Evolutionary conservation across 2,329 filamentous ascomycete species (phyloP), one percentile per base, ranked within the genome.

Genomic region (Aspergillus udagawae): DNA sequence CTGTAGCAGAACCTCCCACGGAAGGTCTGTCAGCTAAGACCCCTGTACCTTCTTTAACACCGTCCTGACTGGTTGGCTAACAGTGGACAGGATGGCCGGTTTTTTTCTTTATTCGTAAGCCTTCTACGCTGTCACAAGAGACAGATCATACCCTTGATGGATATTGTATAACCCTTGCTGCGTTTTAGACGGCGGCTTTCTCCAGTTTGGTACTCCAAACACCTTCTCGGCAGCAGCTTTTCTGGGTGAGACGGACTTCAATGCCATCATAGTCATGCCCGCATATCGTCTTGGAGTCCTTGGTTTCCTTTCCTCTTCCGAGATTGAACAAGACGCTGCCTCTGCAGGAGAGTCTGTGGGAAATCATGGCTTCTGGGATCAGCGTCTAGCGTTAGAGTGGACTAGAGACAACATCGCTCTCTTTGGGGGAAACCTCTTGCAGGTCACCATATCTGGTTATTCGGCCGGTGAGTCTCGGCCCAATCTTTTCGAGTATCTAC

Each of bases 331-430:
- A 2, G 79, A 81, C 51, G 75, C 78, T 3, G 65, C 69, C 3
- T 59, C 63, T 0, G 61, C 56, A 1, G 67, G 73, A 1, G 75
- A 79, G 35, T 70, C 73, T 0, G 67, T 72, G 2, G 77, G 78
- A 1, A 85, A 85, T 55, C 71, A 79, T 28, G 82, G 82, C 3
- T 83, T 84, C 68, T 84, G 81, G 81, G 82, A 85, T 57, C 82
- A 84, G 61, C 73, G 82, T 10, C 63, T 79, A 25, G 82, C 82
- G 1, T 69, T 84, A 7, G 80, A 84, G 65, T 85, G 82, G 82
- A 82, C 80, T 5, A 73, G 74, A 58, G 77, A 80, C 53, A 80
- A 82, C 56, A 77, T 82, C 53, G 69, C 63, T 35, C 74, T 77
- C n/a, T 83, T 84, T 57, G 79, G 79, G 0, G 82, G 82, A 3